Evolutionary conservation across 1,139 yeast genomes (phyloP).

Genomic region (Saccharomyces hybrid): DNA sequence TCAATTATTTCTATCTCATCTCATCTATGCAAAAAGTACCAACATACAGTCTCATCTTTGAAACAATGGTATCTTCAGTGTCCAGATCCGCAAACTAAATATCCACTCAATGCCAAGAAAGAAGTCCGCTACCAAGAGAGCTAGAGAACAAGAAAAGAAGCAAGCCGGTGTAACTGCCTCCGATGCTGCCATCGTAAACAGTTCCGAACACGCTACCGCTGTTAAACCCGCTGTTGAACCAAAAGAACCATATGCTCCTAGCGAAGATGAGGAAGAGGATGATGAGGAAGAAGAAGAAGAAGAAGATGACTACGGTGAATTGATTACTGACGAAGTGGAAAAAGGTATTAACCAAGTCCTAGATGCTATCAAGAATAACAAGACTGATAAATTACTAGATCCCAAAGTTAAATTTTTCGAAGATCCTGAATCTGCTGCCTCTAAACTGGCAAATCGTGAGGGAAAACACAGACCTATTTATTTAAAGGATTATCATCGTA

Average conservation of each 20-base stretch:
- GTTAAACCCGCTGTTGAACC: conserved; percentile 22
- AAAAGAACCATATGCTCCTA: conserved; percentile 22
- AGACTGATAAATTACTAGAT: conserved; percentile 52
- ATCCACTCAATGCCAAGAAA: conserved; percentile 64
- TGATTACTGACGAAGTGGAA: conserved; percentile 81
- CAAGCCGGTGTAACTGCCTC: conserved; percentile 10
- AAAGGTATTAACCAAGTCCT: conserved; percentile 68
- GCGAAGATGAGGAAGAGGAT: conserved; percentile 18
- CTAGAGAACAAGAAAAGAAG: conserved; percentile 43
- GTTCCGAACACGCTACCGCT: conserved; percentile 17
- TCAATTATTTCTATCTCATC: not conserved
- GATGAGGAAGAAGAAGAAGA: conserved; percentile 46
- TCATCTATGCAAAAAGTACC: not conserved
- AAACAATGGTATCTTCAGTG: not conserved
- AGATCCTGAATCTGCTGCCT: conserved; percentile 43
- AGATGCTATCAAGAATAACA: conserved; percentile 59
- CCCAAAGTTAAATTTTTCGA: conserved; percentile 64
- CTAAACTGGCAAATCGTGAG: conserved; percentile 13
- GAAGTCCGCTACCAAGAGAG: conserved; percentile 79
- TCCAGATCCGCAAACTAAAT: not conserved
- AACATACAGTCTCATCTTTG: not conserved
- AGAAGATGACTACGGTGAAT: conserved; percentile 89
- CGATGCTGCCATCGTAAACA: conserved; percentile 12
- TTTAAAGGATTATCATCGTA: conserved; percentile 86
- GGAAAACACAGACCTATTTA: conserved; percentile 70